phyloP scores from a whole-genome alignment of 2,329 filamentous ascomycete species.

The Mariannaea sp. region DNA sequence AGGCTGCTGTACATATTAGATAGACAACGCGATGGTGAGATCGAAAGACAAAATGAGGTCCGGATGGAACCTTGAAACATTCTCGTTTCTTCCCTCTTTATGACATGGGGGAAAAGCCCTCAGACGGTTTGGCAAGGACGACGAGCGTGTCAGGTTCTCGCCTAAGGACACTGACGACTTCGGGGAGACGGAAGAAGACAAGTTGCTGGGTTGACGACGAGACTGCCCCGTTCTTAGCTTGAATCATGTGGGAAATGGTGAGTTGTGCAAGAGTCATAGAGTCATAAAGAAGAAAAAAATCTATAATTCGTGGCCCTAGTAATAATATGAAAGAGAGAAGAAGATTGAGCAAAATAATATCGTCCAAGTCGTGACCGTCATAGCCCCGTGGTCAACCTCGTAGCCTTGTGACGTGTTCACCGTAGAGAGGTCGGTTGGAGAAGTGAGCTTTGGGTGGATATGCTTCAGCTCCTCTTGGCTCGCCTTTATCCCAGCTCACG shows the following conservation, averaged over 20 bases:
- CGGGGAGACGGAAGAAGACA: constrained; percentile 1
- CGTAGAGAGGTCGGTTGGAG: constrained; percentile 20
- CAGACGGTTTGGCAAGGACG: constrained; percentile 7
- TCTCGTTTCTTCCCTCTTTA: not conserved
- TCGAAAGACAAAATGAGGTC: constrained; percentile 5
- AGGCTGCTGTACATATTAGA: too few relatives aligned
- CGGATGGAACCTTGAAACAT: constrained; percentile 18
- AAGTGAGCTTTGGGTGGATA: constrained; percentile 4
- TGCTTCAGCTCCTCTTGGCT: constrained; percentile 10
- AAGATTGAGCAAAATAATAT: constrained; percentile 1
- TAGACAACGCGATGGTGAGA: too few relatives aligned
- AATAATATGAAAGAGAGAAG: constrained; percentile 9
- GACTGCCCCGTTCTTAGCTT: not conserved
- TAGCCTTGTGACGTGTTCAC: constrained; percentile 33
- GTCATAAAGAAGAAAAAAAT: not conserved
- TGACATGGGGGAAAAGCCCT: constrained; percentile 14
- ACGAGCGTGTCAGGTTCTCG: constrained; percentile 20
- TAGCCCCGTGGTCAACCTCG: not conserved
- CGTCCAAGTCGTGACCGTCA: constrained; percentile 2
- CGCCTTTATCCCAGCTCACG: constrained; percentile 10
- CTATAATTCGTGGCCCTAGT: constrained; percentile 4
- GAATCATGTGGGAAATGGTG: not conserved
- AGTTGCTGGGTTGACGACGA: constrained; percentile 7
- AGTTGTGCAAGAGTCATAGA: not conserved
- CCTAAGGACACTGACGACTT: not conserved